These are phyloP conservation scores for Suillus discolor DNA, from an alignment of 768 basidiomycete species.

Conservation along the genomic window DNA sequence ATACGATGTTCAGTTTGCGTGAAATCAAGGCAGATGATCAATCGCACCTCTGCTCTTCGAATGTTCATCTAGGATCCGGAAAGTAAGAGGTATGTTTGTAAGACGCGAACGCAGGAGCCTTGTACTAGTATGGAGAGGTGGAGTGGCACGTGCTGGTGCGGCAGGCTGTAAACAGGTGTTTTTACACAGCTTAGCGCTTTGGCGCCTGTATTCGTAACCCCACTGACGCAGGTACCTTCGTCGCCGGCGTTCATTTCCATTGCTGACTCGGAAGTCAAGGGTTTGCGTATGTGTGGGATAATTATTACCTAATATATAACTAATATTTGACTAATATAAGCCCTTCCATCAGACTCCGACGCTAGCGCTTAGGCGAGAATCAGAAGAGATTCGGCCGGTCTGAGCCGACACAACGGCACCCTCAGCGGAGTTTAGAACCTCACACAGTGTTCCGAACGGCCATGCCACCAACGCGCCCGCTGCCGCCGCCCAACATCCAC, in stretches of 20 bases:
- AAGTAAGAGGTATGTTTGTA: not conserved
- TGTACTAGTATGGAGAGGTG: not conserved
- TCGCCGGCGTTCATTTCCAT: constrained; percentile 1
- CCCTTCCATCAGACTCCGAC: not conserved
- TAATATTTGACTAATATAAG: not conserved
- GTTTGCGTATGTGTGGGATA: not conserved
- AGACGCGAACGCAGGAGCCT: not conserved
- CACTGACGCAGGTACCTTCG: not conserved
- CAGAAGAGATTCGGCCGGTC: too few species aligned
- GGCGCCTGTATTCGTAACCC: not conserved
- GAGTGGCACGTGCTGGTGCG: not conserved
- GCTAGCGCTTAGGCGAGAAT: too few species aligned
- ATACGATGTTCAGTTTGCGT: not conserved
- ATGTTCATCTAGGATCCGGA: constrained; percentile 27
- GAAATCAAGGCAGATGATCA: not conserved
- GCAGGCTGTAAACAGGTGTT: constrained; percentile 1
- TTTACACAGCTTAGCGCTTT: not conserved
- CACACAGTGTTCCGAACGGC: too few species aligned
- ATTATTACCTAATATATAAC: constrained; percentile 1
- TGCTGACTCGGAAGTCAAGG: not conserved
- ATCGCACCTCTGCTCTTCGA: constrained; percentile 31
- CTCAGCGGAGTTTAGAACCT: too few species aligned
- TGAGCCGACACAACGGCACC: too few species aligned
- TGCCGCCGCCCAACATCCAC: not conserved
- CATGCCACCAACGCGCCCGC: too few species aligned